Base-by-base conservation (phyloP, 352 stramenopile species). In the Globisporangium rhizosaccharum region DNA sequence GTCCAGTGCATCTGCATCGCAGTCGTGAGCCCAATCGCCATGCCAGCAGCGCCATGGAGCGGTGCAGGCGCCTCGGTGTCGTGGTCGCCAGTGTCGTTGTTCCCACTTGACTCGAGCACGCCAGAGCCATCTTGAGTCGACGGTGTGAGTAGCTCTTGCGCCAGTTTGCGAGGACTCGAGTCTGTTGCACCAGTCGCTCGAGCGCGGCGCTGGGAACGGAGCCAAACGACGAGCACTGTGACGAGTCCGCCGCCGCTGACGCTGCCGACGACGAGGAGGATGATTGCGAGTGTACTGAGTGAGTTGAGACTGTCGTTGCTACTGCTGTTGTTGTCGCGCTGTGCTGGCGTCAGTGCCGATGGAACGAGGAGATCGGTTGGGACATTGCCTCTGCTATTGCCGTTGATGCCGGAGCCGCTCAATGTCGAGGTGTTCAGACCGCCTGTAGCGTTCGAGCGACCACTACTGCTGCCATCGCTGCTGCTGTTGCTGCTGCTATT, bases 1-100 rank as follows among this genome's bases (percentile, higher is more conserved):
- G 26, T 46, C 28, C 50, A 30, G 44, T 52, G 28, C 42, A 59
- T 28, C 37, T 57, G 52, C 53, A 59, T 59, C 26, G 44, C 49
- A 20, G 53, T 52, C 53, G 49, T 33, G 28, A 28, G 26, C 14
- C 30, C 44, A 11, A 52, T 36, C 3, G 18, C 36, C 18, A 18
- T 51, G 46, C 46, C 14, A 33, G 28, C 41, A n/a, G 41, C 0
- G n/a, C 12, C 10, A 33, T 42, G 15, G 20, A 28, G 7, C 3
- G 46, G 17, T 17, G 26, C 36, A 11, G 1, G 26, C 41, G 14
- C 39, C n/a, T 44, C 53, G 28, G 39, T 25, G 3, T 45, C 41
- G 26, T 59, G 39, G 44, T 48, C 26, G 14, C 25, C 42, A 18
- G 51, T 28, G 23, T 45, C 30, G 28, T 59, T 28, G 4, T 25